phyloP scores from a whole-genome alignment of 768 basidiomycete genomes.

The Russula sp. region DNA sequence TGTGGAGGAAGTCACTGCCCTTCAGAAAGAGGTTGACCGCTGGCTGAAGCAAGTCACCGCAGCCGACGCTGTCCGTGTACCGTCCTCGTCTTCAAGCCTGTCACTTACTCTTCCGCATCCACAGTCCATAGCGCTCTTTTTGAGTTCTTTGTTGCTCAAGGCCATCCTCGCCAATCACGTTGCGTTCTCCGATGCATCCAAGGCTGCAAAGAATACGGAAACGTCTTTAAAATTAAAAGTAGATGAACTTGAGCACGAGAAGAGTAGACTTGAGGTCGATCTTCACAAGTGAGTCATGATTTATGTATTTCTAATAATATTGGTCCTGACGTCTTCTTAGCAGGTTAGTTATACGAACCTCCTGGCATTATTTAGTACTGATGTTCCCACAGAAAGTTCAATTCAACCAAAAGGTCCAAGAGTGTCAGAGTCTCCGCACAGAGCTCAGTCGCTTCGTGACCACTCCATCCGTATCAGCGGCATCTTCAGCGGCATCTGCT shows the following conservation, averaged over 20 bases:
- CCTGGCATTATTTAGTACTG: slow-evolving; percentile 4
- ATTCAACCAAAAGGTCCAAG: slow-evolving; percentile 32
- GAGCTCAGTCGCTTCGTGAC: slow-evolving; percentile 30
- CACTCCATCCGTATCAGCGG: slow-evolving; percentile 20
- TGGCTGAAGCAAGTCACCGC: slow-evolving; percentile 63
- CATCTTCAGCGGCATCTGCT: slow-evolving; percentile 24
- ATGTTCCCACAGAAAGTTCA: slow-evolving; percentile 25
- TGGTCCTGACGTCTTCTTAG: slow-evolving; percentile 10
- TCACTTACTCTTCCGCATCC: slow-evolving; percentile 18
- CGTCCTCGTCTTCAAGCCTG: slow-evolving; percentile 27
- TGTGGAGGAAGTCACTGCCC: slow-evolving; percentile 75
- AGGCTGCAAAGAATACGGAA: slow-evolving; percentile 62
- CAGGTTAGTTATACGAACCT: slow-evolving; percentile 21
- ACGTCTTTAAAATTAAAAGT: slow-evolving; percentile 59
- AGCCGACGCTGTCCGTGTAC: slow-evolving; percentile 59
- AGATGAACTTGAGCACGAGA: slow-evolving; percentile 58
- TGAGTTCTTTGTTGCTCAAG: slow-evolving; percentile 75
- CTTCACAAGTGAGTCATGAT: slow-evolving; percentile 58
- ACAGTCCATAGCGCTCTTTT: slow-evolving; percentile 63
- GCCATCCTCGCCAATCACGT: slow-evolving; percentile 82
- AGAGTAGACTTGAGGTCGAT: slow-evolving; percentile 64
- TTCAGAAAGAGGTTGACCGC: slow-evolving; percentile 75
- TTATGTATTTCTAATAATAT: slow-evolving; percentile 8
- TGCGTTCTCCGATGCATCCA: slow-evolving; percentile 74
- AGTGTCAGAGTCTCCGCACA: slow-evolving; percentile 30